A percentile compares a stretch with the other conserved stretches of the same genome.
phyloP scores from a whole-genome alignment of 495 filamentous ascomycete species.

The Neurospora sp. region DNA sequence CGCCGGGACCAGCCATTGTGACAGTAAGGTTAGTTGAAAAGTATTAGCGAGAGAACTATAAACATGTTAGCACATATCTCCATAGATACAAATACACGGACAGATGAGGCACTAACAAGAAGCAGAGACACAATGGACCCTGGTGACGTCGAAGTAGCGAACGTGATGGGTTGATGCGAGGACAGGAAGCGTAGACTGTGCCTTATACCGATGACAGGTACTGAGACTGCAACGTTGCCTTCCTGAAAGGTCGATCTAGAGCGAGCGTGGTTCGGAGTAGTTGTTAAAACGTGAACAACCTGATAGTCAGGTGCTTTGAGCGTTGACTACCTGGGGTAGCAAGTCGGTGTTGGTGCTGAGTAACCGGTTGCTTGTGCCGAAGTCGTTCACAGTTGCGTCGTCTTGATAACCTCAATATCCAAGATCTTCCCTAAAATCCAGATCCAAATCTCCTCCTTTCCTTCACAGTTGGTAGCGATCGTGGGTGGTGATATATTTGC shows the following conservation, averaged over 20 bases:
- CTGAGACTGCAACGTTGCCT: not conserved
- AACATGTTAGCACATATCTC: constrained; percentile 5
- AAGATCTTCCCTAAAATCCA: constrained; percentile 2
- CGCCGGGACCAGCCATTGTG: constrained; percentile 61
- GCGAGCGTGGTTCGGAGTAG: not conserved
- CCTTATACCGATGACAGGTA: not conserved
- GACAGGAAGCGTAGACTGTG: constrained; percentile 15
- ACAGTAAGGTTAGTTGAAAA: constrained; percentile 18
- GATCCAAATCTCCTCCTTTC: constrained; percentile 3
- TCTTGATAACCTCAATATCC: constrained; percentile 6
- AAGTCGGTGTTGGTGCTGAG: not conserved
- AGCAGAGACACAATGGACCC: constrained; percentile 26
- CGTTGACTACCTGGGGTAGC: not conserved
- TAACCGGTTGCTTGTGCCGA: not conserved
- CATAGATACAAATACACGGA: not conserved
- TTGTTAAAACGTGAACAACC: not conserved
- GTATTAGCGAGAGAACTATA: constrained; percentile 33
- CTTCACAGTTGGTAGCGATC: constrained; percentile 22
- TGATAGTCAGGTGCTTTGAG: not conserved
- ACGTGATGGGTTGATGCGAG: constrained; percentile 22
- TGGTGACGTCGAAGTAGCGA: constrained; percentile 25
- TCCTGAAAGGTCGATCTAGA: not conserved
- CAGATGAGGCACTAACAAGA: constrained; percentile 23
- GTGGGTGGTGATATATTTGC: constrained; percentile 5
- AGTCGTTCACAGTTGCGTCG: not conserved